Evolutionary conservation across 2,329 filamentous ascomycete species (phyloP).

Genomic region (Neophaeococcomyces mojaviensis): DNA sequence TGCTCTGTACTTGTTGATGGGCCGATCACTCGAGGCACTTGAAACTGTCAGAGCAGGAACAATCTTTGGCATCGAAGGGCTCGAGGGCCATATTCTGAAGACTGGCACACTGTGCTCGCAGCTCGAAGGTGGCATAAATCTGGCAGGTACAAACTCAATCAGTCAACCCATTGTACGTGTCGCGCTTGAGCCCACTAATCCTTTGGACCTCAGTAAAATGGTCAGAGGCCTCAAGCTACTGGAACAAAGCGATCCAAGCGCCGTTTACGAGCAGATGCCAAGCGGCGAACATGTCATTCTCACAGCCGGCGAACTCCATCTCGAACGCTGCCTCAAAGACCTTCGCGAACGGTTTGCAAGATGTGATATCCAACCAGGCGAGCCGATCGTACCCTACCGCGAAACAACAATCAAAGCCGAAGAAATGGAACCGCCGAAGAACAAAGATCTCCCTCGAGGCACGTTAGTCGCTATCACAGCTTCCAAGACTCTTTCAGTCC

Average conservation of each 20-base stretch:
- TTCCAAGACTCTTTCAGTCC: conserved; percentile 77
- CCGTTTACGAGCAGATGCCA: conserved; percentile 85
- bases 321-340: conserved; percentile 90
- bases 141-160: conserved; percentile 73
- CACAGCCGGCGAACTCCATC: conserved; percentile 87
- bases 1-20: conserved; percentile 93
- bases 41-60: conserved; percentile 83
- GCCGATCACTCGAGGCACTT: conserved; percentile 74
- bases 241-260: conserved; percentile 91
- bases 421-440: conserved; percentile 73
- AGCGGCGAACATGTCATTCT: conserved; percentile 92
- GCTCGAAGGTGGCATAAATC: conserved; percentile 76
- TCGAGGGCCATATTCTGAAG: conserved; percentile 91
- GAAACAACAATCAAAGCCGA: conserved; percentile 75
- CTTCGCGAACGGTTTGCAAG: conserved; percentile 84
- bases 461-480: conserved; percentile 67
- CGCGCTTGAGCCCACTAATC: conserved; percentile 86
- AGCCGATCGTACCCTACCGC: conserved; percentile 89
- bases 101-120: conserved; percentile 89
- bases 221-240: conserved; percentile 77
- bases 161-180: conserved; percentile 91
- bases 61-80: conserved; percentile 86
- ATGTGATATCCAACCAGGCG: conserved; percentile 90
- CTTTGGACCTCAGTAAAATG: conserved; percentile 89
- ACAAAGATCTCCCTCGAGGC: conserved; percentile 79